These are phyloP conservation scores for Hortiboletus campestris DNA, from an alignment of 768 basidiomycete genomes.

Conservation along the genomic window DNA sequence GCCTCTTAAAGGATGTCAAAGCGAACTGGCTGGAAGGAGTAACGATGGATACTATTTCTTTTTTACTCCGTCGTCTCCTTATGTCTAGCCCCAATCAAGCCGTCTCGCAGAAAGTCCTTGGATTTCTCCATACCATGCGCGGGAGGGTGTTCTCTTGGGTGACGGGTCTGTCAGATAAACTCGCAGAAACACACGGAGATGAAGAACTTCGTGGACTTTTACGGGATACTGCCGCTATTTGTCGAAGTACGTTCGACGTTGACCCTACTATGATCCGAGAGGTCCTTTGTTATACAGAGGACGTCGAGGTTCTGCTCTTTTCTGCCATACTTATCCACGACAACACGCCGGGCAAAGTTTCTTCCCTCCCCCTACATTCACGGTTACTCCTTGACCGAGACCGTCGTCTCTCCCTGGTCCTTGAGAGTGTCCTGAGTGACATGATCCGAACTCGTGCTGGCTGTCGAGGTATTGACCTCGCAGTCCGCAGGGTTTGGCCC, in stretches of 20 bases:
- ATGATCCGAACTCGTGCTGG: not conserved
- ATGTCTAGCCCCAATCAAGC: constrained; percentile 16
- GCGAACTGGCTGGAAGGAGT: constrained; percentile 41
- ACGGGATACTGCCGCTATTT: constrained; percentile 38
- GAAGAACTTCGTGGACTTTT: constrained; percentile 23
- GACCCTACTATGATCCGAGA: constrained; percentile 1
- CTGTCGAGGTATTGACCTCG: constrained; percentile 19
- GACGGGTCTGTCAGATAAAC: constrained; percentile 25
- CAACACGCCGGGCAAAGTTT: constrained; percentile 18
- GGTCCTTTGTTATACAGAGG: constrained; percentile 18
- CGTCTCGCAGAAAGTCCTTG: constrained; percentile 18
- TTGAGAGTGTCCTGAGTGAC: constrained; percentile 16
- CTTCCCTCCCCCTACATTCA: constrained; percentile 4
- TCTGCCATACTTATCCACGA: constrained; percentile 26
- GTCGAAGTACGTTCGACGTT: constrained; percentile 36
- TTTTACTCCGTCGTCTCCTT: constrained; percentile 38
- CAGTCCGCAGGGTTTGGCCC: constrained; percentile 22
- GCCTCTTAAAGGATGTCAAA: constrained; percentile 34
- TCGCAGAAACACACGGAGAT: constrained; percentile 11
- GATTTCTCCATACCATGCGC: constrained; percentile 34
- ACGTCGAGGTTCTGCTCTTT: constrained; percentile 21
- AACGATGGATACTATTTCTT: constrained; percentile 33
- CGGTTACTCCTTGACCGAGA: constrained; percentile 30
- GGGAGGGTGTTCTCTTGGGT: constrained; percentile 37
- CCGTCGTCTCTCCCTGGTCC: constrained; percentile 24